Base-by-base conservation (phyloP, 345 rosid genomes). In the Clarkia xantiana region DNA sequence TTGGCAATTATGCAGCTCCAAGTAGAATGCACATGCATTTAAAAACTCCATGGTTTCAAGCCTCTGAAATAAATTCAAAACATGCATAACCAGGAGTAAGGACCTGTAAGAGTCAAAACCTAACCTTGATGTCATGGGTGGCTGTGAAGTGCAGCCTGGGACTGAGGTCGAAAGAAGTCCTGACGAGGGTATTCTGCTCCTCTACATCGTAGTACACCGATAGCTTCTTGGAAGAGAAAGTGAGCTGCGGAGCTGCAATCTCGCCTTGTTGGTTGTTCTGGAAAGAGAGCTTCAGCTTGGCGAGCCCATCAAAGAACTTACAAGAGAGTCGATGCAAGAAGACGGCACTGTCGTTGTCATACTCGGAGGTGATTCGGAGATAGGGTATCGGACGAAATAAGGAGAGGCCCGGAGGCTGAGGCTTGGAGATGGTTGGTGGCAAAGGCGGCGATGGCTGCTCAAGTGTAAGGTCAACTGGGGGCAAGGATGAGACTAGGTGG, bases 311-410 rank as follows among this genome's bases (percentile, higher is more conserved):
- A 43, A 91, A 76, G 49, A 91, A 64, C 80, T 81, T 86, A 55
- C 83, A 76, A 14, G 98, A 83, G 1, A 86, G 66, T 68, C 74
- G 81, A 64, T 86, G 88, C 52, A 80, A 47, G 80, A 91, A 81
- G 1, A 70, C 38, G 54, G 83, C 74, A 71, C 68, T 68, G 2
- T 86, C 93, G 49, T 94, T 86, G 79, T 91, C 96, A 56, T 79
- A 84, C 71, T 91, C 98, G 5, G 93, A 74, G 48, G 96, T 84
- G 10, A 83, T 75, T 2, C 94, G 72, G 19, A 86, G 63, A 4
- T 77, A 23, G 0, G 96, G 94, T 49, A 82, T 64, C 52, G 65
- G 70, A 6, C 64, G 51, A 54, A 61, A 46, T 46, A 71, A 54
- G 55, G 68, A 59, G 51, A 55, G 53, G 52, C 14, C 57, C 2